Percentiles rank a stretch among this genome's conserved stretches.
These are phyloP conservation scores for Kwoniella botswanensis DNA, from an alignment of 768 basidiomycete genomes.

Conservation along the genomic window DNA sequence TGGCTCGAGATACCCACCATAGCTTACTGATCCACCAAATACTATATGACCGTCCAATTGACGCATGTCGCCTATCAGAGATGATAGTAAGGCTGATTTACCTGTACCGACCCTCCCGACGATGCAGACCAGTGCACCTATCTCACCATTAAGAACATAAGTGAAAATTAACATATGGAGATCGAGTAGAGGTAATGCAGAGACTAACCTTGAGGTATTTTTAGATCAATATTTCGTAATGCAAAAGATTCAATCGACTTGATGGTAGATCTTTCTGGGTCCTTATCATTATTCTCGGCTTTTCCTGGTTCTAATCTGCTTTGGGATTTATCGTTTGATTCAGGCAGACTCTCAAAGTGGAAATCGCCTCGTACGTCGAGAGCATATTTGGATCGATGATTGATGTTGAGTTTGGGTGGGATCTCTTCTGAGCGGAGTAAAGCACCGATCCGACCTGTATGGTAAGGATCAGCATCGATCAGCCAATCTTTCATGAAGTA, in stretches of 20 bases:
- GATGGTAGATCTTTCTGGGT: background rate
- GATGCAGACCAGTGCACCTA: conserved; percentile 51
- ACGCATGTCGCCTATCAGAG: conserved; percentile 54
- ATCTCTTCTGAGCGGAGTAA: conserved; percentile 64
- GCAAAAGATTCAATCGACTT: conserved; percentile 59
- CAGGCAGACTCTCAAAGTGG: conserved; percentile 40
- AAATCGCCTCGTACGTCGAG: conserved; percentile 59
- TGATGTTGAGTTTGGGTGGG: conserved; percentile 62
- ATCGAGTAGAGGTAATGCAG: no score
- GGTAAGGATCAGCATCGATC: no score
- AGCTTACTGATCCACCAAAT: conserved; percentile 50
- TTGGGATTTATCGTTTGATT: conserved; percentile 47
- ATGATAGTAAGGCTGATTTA: conserved; percentile 52
- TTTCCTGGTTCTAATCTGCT: background rate
- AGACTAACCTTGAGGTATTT: conserved; percentile 32
- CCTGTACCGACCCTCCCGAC: conserved; percentile 55
- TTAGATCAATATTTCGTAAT: conserved; percentile 61
- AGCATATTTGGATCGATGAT: conserved; percentile 59
- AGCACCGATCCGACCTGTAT: conserved; percentile 6
- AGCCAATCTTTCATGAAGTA: no score
- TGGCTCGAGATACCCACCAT: conserved; percentile 30
- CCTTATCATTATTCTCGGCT: conserved; percentile 10
- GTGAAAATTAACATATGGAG: no score
- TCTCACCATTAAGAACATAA: background rate
- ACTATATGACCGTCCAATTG: conserved; percentile 33